Percentiles rank a stretch among this genome's conserved stretches.
These are phyloP conservation scores for Alternaria triticimaculans DNA, from an alignment of 2,329 filamentous ascomycete genomes.

Conservation along the genomic window DNA sequence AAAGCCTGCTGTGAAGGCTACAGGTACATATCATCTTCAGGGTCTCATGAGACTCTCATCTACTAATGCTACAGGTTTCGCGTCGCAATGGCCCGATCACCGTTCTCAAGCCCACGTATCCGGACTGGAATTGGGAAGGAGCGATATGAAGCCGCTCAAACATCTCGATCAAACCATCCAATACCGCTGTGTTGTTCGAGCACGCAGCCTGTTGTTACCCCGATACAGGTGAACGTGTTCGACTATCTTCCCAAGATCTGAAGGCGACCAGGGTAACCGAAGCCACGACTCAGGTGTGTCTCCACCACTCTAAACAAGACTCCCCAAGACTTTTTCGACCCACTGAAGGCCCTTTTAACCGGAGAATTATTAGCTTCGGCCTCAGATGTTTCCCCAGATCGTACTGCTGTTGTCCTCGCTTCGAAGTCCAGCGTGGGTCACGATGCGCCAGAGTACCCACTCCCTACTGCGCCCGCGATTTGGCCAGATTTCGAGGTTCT, in stretches of 20 bases:
- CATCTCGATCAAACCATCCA: not conserved
- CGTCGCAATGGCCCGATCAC: not conserved
- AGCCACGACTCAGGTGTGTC: not conserved
- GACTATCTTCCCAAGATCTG: not conserved
- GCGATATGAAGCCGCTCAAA: not conserved
- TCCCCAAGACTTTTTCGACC: not conserved
- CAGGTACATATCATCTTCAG: not conserved
- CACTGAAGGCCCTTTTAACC: not conserved
- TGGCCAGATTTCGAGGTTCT: not conserved
- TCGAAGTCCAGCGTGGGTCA: not conserved
- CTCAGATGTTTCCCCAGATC: not conserved
- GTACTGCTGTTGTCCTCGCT: not conserved
- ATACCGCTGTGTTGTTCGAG: not conserved
- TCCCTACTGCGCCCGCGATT: not conserved
- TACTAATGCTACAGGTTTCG: not conserved
- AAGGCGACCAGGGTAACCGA: not conserved
- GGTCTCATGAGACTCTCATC: not conserved
- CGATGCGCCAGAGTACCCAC: not conserved
- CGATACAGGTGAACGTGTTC: not conserved
- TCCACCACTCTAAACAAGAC: not conserved
- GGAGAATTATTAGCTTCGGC: not conserved
- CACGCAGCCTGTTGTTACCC: not conserved
- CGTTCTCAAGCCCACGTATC: not conserved
- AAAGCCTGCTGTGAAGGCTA: not conserved
- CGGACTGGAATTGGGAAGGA: not conserved